Conservation (phyloP, 1,139 yeast genomes). For the Cylindricascospora bacillispora region DNA sequence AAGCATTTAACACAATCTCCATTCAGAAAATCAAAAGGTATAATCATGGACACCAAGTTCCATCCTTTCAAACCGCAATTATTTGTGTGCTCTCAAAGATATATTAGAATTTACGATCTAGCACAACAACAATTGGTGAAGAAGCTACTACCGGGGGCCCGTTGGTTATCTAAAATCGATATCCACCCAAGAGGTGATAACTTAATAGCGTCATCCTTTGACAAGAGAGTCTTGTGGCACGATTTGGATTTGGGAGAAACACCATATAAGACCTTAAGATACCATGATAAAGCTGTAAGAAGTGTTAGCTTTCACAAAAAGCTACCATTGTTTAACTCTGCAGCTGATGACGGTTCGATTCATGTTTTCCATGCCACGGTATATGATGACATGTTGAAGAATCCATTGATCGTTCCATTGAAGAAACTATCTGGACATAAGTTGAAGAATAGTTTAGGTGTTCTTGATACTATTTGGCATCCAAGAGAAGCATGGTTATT, state of each 20-base stretch:
- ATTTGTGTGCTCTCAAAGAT: conserved; percentile 88
- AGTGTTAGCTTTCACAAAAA: conserved; percentile 78
- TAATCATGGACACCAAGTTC: conserved; percentile 90
- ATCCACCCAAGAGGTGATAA: conserved; percentile 96
- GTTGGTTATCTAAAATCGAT: conserved; percentile 86
- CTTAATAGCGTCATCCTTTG: conserved; percentile 82
- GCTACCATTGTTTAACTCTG: conserved; percentile 85
- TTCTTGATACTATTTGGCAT: conserved; percentile 88
- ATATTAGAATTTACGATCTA: conserved; percentile 79
- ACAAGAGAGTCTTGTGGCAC: conserved; percentile 94
- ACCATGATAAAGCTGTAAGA: conserved; percentile 91
- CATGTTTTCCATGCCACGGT: conserved; percentile 97
- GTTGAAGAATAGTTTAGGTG: conserved; percentile 69
- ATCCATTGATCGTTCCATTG: conserved; percentile 90
- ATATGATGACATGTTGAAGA: conserved; percentile 89
- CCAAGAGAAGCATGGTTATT: conserved; percentile 98
- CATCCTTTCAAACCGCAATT: conserved; percentile 94
- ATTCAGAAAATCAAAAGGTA: conserved; percentile 84
- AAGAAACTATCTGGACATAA: conserved; percentile 93
- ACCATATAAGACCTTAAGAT: conserved; percentile 90
- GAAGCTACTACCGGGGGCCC: conserved; percentile 87
- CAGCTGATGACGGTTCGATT: conserved; percentile 89
- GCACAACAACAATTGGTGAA: conserved; percentile 73
- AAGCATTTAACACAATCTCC: conserved; percentile 97
- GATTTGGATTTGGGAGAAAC: conserved; percentile 81